Evolutionary conservation across 176 grass and related monocot species (phyloP).

Genomic region (Poa pratensis): DNA sequence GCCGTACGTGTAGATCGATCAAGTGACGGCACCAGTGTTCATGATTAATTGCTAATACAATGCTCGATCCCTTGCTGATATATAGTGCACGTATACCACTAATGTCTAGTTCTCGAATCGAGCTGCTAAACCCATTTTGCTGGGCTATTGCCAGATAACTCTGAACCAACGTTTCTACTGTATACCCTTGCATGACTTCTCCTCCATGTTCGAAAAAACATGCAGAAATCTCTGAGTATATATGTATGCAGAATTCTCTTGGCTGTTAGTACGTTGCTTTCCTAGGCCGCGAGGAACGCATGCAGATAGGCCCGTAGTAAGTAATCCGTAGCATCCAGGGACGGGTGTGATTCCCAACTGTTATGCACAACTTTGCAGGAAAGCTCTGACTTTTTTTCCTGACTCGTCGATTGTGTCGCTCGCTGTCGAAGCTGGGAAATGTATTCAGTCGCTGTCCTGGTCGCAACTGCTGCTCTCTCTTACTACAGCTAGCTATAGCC

Average conservation of each 20-base stretch:
- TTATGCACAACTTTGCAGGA: slow-evolving; percentile 54
- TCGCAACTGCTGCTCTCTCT: slow-evolving; percentile 32
- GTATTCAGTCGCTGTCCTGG: slow-evolving; percentile 11
- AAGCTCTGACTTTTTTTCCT: slow-evolving; percentile 22
- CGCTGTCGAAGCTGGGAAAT: slow-evolving; percentile 14
- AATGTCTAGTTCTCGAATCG: background rate
- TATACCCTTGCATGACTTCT: background rate
- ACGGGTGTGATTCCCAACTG: slow-evolving; percentile 67
- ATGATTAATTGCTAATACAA: background rate
- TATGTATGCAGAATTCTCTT: background rate
- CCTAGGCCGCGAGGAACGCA: slow-evolving; percentile 24
- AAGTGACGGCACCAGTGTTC: background rate
- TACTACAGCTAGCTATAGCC: background rate
- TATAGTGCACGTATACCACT: background rate
- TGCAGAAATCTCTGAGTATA: background rate
- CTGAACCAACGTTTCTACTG: background rate
- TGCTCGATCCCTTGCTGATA: background rate
- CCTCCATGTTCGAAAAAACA: background rate
- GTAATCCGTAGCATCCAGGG: slow-evolving; percentile 13
- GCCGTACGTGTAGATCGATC: background rate
- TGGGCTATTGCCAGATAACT: background rate
- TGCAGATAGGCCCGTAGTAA: slow-evolving; percentile 8
- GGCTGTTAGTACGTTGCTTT: slow-evolving; percentile 52
- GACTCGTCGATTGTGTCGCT: slow-evolving; percentile 34
- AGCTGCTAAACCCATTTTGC: background rate